Base-by-base conservation (phyloP, 371 early-diverging fungal genomes). In the Gilbertella persicaria region DNA sequence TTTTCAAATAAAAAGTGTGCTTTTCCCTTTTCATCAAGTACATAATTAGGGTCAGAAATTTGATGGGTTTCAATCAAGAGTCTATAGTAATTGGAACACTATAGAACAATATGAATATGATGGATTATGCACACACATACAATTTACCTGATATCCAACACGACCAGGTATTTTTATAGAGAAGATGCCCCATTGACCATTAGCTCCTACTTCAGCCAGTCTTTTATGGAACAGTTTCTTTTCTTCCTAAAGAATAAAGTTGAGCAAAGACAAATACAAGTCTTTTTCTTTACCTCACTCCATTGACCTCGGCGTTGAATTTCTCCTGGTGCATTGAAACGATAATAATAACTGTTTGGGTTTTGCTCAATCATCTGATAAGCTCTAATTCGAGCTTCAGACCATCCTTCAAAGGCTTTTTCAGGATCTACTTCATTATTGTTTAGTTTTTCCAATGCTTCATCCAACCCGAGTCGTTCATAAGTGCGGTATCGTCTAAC, bases 51-150 rank as follows among this genome's bases (percentile, higher is more conserved):
- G 61, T 95, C 96, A 42, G 78, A 62, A 48, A 94, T 82, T 58
- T 92, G 80, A n/a, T 87, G 81, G 16, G 86, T 88, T 65, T 93
- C 90, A 14, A 95, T 79, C 43, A 95, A 70, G 33, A 85, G 70
- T 17, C 96, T 84, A 66, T 95, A 95, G 70, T 89, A 95, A 68
- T 93, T 95, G 19, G 96, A 92, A 68, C 96, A 95, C 89, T 95
- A 46, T 23, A 44, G 2, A 13, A 20, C n/a, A n/a, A n/a, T n/a
- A n/a, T n/a, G n/a, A n/a, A n/a, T n/a, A n/a, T n/a, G n/a, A 26
- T 17, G n/a, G 28, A 16, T 16, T 13, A 29, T 23, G 39, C 12
- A 41, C 16, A 9, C 2, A 14, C 12, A 28, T 12, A 28, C 9
- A 20, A 13, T 13, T 41, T 74, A 87, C 91, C 75, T 90, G 96